A percentile compares a stretch with the other conserved stretches of the same genome.
These are phyloP conservation scores for Sphaerulina musiva DNA, from an alignment of 2,329 filamentous ascomycete species.

Conservation along the genomic window DNA sequence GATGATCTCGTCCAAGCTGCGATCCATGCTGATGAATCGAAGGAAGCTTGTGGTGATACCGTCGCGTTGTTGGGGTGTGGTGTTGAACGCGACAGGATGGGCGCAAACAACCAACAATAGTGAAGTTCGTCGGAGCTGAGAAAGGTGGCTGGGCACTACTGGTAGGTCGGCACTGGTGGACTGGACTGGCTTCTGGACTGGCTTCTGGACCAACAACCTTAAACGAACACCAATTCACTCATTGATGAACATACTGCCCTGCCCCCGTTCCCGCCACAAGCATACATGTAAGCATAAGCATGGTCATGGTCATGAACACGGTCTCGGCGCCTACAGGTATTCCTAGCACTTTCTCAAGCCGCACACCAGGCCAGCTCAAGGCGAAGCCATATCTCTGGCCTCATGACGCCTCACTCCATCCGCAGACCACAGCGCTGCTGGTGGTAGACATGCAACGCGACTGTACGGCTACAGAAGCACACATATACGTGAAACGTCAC, in stretches of 20 bases:
- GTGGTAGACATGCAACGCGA: conserved; percentile 54
- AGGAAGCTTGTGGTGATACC: neutral
- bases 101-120: neutral
- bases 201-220: neutral
- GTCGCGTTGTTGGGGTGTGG: neutral
- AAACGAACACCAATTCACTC: too few species aligned
- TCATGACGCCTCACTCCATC: conserved; percentile 21
- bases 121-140: neutral
- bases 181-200: neutral
- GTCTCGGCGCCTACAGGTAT: neutral
- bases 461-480: conserved; percentile 26
- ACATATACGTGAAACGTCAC: neutral
- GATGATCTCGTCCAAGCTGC: conserved; percentile 59
- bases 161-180: too few species aligned
- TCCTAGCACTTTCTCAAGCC: neutral
- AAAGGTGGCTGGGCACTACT: neutral
- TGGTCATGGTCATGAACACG: neutral
- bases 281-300: too few species aligned
- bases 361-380: conserved; percentile 1
- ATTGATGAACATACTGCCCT: too few species aligned
- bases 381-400: conserved; percentile 22
- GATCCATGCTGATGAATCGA: conserved; percentile 47
- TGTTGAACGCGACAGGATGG: conserved; percentile 2
- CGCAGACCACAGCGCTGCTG: conserved; percentile 44
- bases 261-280: too few species aligned